phyloP scores from a whole-genome alignment of 2,329 filamentous ascomycete genomes.

The Didymella glomerata region DNA sequence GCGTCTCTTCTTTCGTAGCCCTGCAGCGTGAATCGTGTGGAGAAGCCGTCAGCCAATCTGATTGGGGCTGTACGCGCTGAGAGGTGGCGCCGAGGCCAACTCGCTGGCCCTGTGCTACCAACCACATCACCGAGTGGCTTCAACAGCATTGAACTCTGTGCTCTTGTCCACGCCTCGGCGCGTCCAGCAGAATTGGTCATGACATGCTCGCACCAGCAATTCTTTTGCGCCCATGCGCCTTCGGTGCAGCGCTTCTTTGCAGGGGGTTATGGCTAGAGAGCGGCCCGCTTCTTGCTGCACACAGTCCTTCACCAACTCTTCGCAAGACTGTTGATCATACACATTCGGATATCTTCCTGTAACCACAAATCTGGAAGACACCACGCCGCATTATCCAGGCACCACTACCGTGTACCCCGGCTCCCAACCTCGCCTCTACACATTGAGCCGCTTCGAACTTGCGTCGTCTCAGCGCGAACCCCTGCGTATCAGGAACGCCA shows the following conservation, averaged over 20 bases:
- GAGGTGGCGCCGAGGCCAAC: constrained; percentile 28
- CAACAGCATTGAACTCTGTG: constrained; percentile 31
- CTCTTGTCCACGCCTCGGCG: constrained; percentile 42
- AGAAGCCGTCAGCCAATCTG: constrained; percentile 17
- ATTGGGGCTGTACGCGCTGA: constrained; percentile 20
- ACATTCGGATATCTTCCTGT: constrained; percentile 13
- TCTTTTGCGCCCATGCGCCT: constrained; percentile 30
- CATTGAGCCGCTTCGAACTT: constrained; percentile 39
- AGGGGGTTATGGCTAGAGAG: constrained; percentile 31
- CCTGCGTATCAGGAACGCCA: constrained; percentile 40
- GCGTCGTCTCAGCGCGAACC: constrained; percentile 45
- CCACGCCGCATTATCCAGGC: constrained; percentile 16
- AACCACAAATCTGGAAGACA: constrained; percentile 22
- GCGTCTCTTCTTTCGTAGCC: constrained; percentile 31
- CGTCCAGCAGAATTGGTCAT: constrained; percentile 34
- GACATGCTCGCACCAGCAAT: constrained; percentile 30
- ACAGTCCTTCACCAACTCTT: constrained; percentile 32
- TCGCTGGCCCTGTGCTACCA: constrained; percentile 40
- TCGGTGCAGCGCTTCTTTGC: constrained; percentile 34
- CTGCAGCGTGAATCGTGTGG: constrained; percentile 25
- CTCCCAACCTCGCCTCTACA: constrained; percentile 15
- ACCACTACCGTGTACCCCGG: constrained; percentile 12
- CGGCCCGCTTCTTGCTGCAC: constrained; percentile 31
- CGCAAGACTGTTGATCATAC: constrained; percentile 28
- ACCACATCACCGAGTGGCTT: constrained; percentile 43